A percentile compares a stretch with the other conserved stretches of the same genome.
These are phyloP conservation scores for Peronospora belbahrii DNA, from an alignment of 352 stramenopile species.

Conservation along the genomic window DNA sequence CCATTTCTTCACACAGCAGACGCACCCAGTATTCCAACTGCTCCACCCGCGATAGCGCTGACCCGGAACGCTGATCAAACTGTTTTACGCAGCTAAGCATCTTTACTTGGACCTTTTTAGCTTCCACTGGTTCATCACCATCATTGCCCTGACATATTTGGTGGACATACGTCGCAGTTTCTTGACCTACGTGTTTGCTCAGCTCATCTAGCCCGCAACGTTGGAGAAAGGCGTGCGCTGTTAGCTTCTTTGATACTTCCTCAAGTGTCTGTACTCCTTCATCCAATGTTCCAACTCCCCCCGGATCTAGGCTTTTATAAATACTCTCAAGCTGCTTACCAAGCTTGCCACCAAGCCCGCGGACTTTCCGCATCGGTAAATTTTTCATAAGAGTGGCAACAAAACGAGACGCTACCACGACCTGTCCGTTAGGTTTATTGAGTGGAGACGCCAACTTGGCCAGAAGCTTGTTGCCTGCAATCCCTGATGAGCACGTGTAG, in stretches of 20 bases:
- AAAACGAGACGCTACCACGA: constrained; percentile 60
- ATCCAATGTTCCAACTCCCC: neutral
- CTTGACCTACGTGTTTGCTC: constrained; percentile 41
- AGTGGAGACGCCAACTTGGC: constrained; percentile 71
- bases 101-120: constrained; percentile 61
- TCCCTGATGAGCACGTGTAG: constrained; percentile 75
- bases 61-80: constrained; percentile 60
- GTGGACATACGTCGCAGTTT: constrained; percentile 51
- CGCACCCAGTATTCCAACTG: constrained; percentile 73
- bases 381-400: constrained; percentile 55
- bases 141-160: constrained; percentile 59
- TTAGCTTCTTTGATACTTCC: constrained; percentile 16
- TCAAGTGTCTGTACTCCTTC: constrained; percentile 3
- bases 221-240: constrained; percentile 46
- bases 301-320: constrained; percentile 32
- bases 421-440: constrained; percentile 79
- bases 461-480: constrained; percentile 72
- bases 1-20: constrained; percentile 65
- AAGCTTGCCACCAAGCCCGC: constrained; percentile 69
- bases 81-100: constrained; percentile 69
- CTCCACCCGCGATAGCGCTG: constrained; percentile 32
- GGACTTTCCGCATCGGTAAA: constrained; percentile 65
- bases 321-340: constrained; percentile 59
- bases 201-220: constrained; percentile 46
- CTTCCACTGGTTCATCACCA: constrained; percentile 59